A percentile compares a stretch with the other conserved stretches of the same genome.
These are phyloP conservation scores for Daedaleopsis nitida DNA, from an alignment of 768 basidiomycete genomes.

Conservation along the genomic window DNA sequence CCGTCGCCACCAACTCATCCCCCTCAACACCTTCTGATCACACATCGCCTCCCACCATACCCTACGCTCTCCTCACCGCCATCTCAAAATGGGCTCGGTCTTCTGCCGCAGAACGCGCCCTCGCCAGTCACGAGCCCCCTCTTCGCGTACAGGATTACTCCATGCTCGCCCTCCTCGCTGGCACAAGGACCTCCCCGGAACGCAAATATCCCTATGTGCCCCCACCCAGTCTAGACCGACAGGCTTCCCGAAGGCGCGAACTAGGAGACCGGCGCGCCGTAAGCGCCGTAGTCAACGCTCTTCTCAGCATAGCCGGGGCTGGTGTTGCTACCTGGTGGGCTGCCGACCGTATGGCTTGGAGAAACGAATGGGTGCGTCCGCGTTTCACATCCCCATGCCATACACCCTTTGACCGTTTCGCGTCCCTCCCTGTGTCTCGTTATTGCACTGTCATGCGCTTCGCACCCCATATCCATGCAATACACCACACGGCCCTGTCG, in stretches of 20 bases:
- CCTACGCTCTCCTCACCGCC: slow-evolving; percentile 57
- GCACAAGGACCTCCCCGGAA: slow-evolving; percentile 76
- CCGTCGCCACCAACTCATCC: slow-evolving; percentile 2
- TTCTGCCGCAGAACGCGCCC: slow-evolving; percentile 39
- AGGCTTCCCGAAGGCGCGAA: slow-evolving; percentile 40
- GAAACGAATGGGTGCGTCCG: slow-evolving; percentile 70
- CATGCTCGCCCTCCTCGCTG: slow-evolving; percentile 78
- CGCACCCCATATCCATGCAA: neutral
- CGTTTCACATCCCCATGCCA: slow-evolving; percentile 8
- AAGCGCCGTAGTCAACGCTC: slow-evolving; percentile 67
- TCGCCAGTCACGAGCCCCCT: slow-evolving; percentile 42
- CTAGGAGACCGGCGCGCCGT: slow-evolving; percentile 65
- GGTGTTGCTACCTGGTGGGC: slow-evolving; percentile 77
- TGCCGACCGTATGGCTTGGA: slow-evolving; percentile 62
- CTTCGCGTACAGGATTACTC: slow-evolving; percentile 59
- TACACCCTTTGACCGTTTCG: neutral
- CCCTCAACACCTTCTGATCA: neutral
- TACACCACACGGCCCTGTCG: slow-evolving; percentile 1
- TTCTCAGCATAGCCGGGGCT: slow-evolving; percentile 67
- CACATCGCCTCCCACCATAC: slow-evolving; percentile 47
- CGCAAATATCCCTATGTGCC: slow-evolving; percentile 59
- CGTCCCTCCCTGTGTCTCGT: neutral
- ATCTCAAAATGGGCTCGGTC: slow-evolving; percentile 75
- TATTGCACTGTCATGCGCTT: too few species aligned
- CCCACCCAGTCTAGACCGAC: slow-evolving; percentile 44